These are phyloP conservation scores for Cryptococcus sp. DNA, from an alignment of 1,284 basidiomycete species.

Conservation along the genomic window DNA sequence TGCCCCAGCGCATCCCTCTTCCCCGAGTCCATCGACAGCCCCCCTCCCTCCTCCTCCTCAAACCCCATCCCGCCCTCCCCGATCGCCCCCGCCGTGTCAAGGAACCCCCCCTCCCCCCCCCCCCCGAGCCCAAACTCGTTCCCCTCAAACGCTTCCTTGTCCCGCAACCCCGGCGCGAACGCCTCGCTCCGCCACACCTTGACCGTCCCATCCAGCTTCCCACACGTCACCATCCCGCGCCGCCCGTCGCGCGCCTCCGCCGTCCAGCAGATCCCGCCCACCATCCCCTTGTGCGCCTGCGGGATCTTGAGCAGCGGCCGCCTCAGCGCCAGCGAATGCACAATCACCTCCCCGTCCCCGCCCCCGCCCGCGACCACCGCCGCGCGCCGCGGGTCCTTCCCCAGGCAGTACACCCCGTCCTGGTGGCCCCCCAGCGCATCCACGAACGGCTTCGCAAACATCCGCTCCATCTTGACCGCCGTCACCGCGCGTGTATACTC, in stretches of 20 bases:
- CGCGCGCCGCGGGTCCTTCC: slow-evolving; percentile 71
- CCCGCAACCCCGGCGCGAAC: slow-evolving; percentile 43
- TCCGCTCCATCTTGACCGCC: slow-evolving; percentile 92
- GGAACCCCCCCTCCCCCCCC: slow-evolving; percentile 24
- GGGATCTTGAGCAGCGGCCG: slow-evolving; percentile 66
- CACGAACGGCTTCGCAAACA: slow-evolving; percentile 96
- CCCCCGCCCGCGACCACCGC: slow-evolving; percentile 86
- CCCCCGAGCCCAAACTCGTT: slow-evolving; percentile 40
- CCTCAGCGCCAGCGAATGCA: slow-evolving; percentile 78
- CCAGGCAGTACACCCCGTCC: slow-evolving; percentile 89
- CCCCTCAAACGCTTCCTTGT: slow-evolving; percentile 43
- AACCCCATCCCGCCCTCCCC: slow-evolving; percentile 38
- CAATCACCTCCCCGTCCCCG: slow-evolving; percentile 90
- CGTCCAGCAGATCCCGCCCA: slow-evolving; percentile 62
- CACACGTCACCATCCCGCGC: slow-evolving; percentile 78
- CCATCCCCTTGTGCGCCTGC: slow-evolving; percentile 86
- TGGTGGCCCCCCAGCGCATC: slow-evolving; percentile 86
- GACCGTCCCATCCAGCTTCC: slow-evolving; percentile 77
- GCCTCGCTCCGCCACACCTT: slow-evolving; percentile 75
- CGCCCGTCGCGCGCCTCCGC: slow-evolving; percentile 52
- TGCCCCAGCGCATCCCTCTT: slow-evolving; percentile 38
- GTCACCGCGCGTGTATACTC: slow-evolving; percentile 93
- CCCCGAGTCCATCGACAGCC: slow-evolving; percentile 42
- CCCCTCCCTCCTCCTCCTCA: slow-evolving; percentile 45
- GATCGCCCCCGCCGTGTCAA: slow-evolving; percentile 44